Evolutionary conservation across 2,329 filamentous ascomycete genomes (phyloP).

Genomic region (Talaromyces sp.): DNA sequence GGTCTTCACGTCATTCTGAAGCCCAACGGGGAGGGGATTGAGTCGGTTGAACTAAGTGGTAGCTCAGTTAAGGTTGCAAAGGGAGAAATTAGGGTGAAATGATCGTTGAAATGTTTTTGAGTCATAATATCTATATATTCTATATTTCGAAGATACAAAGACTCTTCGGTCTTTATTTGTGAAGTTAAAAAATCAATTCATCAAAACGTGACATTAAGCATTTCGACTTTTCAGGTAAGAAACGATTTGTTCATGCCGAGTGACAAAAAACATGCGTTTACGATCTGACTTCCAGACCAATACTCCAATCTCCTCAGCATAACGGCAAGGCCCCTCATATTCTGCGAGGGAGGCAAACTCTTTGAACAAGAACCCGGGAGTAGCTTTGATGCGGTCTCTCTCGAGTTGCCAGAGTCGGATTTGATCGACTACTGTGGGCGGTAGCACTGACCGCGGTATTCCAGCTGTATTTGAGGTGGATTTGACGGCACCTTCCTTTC

Average conservation of each 20-base stretch:
- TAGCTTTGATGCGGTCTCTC: slow-evolving; percentile 86
- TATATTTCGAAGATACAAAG: too few species aligned
- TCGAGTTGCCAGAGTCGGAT: slow-evolving; percentile 97
- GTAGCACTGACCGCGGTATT: slow-evolving; percentile 63
- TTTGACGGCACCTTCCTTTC: slow-evolving; percentile 52
- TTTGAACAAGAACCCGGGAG: slow-evolving; percentile 79
- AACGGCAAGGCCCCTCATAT: slow-evolving; percentile 51
- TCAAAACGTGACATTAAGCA: not conserved
- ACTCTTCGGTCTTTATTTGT: not conserved
- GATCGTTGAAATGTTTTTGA: not conserved
- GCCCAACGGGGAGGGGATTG: slow-evolving; percentile 26
- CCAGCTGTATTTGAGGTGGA: slow-evolving; percentile 39
- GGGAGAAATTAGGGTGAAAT: slow-evolving; percentile 28
- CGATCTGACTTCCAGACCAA: slow-evolving; percentile 79
- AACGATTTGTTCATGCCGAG: slow-evolving; percentile 80
- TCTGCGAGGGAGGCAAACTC: slow-evolving; percentile 73
- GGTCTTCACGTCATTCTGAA: slow-evolving; percentile 29
- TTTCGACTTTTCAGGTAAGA: slow-evolving; percentile 67
- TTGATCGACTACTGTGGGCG: slow-evolving; percentile 95
- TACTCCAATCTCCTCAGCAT: slow-evolving; percentile 88
- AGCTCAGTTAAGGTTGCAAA: slow-evolving; percentile 35
- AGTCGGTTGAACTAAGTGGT: slow-evolving; percentile 34
- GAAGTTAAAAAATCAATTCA: not conserved
- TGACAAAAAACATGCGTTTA: slow-evolving; percentile 85
- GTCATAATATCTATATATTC: not conserved